phyloP scores from a whole-genome alignment of 192 early-diverging fungal genomes.

The Backusella morwellensis region DNA sequence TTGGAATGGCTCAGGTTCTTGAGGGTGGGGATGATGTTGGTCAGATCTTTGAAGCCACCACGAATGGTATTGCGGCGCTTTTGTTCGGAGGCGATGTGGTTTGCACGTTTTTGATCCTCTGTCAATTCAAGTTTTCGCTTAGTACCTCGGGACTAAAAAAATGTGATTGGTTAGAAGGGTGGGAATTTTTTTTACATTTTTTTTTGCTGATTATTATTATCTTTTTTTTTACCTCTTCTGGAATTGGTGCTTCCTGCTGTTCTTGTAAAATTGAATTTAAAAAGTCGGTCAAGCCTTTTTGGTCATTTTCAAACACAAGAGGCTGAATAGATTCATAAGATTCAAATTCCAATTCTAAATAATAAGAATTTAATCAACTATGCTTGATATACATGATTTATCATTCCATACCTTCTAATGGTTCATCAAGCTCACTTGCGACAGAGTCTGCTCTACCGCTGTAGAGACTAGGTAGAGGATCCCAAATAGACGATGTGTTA shows the following conservation, averaged over 20 bases:
- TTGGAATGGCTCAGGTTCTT: conserved; percentile 65
- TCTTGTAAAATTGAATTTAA: conserved; percentile 45
- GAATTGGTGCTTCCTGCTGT: conserved; percentile 18
- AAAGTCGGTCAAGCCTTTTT: conserved; percentile 44
- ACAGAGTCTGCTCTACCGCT: conserved; percentile 15
- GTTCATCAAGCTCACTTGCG: conserved; percentile 8
- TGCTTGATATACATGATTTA: not conserved
- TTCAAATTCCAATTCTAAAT: not conserved
- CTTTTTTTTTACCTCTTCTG: not conserved
- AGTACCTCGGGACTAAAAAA: conserved; percentile 26
- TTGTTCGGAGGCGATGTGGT: conserved; percentile 76
- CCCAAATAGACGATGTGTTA: conserved; percentile 8
- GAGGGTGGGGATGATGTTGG: conserved; percentile 80
- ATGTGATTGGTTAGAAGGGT: conserved; percentile 24
- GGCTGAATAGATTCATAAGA: conserved; percentile 10
- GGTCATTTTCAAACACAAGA: conserved; percentile 30
- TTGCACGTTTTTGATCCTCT: conserved; percentile 69
- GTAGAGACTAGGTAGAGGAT: conserved; percentile 22
- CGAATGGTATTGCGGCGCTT: conserved; percentile 73
- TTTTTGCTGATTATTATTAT: not conserved
- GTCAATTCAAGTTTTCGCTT: conserved; percentile 35
- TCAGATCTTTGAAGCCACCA: conserved; percentile 85
- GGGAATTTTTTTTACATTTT: not conserved
- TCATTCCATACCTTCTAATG: conserved; percentile 23
- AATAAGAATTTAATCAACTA: no score